A percentile compares a stretch with the other conserved stretches of the same genome.
Evolutionary conservation across 768 basidiomycete species (phyloP).

Genomic region (Atractiella rhizophila): DNA sequence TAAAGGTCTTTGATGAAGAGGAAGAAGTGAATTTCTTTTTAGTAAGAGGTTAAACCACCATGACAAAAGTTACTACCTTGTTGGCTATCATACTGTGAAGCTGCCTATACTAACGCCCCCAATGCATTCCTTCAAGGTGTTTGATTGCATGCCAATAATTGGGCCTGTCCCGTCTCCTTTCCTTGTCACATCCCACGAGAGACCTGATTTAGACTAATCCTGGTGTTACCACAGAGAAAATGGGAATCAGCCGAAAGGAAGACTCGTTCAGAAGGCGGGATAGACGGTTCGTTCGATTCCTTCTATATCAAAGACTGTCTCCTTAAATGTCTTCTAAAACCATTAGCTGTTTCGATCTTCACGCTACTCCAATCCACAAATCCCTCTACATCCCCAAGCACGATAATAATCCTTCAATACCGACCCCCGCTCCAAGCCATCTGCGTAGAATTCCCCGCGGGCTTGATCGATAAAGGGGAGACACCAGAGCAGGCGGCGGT

Average conservation of each 20-base stretch:
- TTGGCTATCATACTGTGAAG: too few species aligned
- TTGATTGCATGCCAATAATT: too few species aligned
- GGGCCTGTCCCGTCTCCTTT: too few species aligned
- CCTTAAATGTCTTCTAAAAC: background rate
- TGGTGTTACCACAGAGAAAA: background rate
- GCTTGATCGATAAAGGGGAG: slow-evolving; percentile 66
- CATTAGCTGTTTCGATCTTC: slow-evolving; percentile 4
- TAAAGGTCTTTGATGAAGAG: too few species aligned
- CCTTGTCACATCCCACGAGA: too few species aligned
- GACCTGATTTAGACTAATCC: too few species aligned
- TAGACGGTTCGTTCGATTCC: slow-evolving; percentile 5
- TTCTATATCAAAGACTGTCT: slow-evolving; percentile 2
- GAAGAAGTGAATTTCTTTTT: too few species aligned
- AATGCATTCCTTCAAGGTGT: too few species aligned
- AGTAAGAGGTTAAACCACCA: too few species aligned
- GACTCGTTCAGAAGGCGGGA: background rate
- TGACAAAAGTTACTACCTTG: too few species aligned
- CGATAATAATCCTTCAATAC: slow-evolving; percentile 72
- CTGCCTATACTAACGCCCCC: too few species aligned
- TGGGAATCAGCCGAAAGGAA: slow-evolving; percentile 4
- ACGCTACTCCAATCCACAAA: background rate
- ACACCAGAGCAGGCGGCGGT: slow-evolving; percentile 53
- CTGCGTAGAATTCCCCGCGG: slow-evolving; percentile 34
- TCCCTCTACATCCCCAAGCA: slow-evolving; percentile 30
- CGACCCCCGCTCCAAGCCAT: slow-evolving; percentile 41